Conservation (phyloP, 306 rosid species). For the Malus sylvestris region DNA sequence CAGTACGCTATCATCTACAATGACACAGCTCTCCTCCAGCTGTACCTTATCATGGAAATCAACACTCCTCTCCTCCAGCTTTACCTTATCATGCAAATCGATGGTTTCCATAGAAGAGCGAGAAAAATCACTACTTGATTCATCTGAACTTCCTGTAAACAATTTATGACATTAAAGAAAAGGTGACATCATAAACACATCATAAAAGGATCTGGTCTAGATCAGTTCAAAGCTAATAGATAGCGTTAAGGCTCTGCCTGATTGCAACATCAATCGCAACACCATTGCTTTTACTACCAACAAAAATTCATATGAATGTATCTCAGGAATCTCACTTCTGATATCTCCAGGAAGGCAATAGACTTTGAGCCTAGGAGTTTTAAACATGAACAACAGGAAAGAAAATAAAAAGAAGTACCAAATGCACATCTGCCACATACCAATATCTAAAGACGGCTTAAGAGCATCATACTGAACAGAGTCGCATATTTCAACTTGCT, state of each 20-base stretch:
- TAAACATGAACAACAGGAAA: background rate
- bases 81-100: conserved; percentile 47
- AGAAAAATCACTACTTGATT: conserved; percentile 12
- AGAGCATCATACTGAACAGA: conserved; percentile 19
- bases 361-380: background rate
- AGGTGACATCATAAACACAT: background rate
- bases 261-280: background rate
- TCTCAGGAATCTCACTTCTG: no score
- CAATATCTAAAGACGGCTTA: conserved; percentile 13
- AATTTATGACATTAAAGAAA: conserved; percentile 1
- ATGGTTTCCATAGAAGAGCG: conserved; percentile 40
- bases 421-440: conserved; percentile 1
- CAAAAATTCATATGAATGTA: background rate
- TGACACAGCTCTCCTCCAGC: conserved; percentile 39
- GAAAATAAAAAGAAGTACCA: background rate
- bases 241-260: background rate
- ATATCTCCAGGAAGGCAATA: background rate
- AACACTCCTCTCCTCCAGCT: conserved; percentile 16
- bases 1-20: conserved; percentile 45
- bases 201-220: background rate
- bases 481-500: conserved; percentile 12
- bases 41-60: conserved; percentile 25
- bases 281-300: background rate
- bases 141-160: conserved; percentile 32
- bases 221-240: background rate